Evolutionary conservation across 192 early-diverging fungal genomes (phyloP), one percentile per base, ranked within the genome.

Genomic region (Podila verticillata): DNA sequence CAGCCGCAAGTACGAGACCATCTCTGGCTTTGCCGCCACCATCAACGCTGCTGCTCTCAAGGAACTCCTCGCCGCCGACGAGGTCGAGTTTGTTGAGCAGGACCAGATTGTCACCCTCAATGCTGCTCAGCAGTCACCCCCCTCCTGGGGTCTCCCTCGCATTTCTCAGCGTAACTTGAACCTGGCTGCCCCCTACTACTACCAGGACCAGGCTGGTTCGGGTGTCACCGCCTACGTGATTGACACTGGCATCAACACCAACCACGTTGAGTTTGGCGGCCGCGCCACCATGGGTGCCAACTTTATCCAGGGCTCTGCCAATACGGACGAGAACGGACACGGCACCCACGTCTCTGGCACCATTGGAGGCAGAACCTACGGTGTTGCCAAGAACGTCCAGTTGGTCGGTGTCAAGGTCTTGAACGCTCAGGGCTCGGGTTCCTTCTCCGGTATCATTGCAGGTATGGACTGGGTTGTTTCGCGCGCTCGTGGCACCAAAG

Each of bases 341-440:
- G 83, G 85, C n/a, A n/a, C n/a, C n/a, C n/a, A n/a, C n/a, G n/a
- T n/a, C n/a, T n/a, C n/a, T n/a, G n/a, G n/a, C n/a, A 81, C 74
- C 44, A 65, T 87, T 69, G 88, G 71, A 31, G 72, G 73, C n/a
- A 71, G 63, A 28, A 83, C 77, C 13, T 92, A 81, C 72, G 93
- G 93, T 48, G 92, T 94, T 36, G 90, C 93, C 61, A 94, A 94
- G 72, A 89, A 90, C 57, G 86, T 73, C 12, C 86, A 74, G 59
- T 34, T 94, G 35, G 84, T 94, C 54, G 87, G 86, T 48, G 89
- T 94, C 64, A 93, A 93, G 67, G 70, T 69, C 35, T 36, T 81
- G n/a, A 59, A 74, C 56, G 56, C 22, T 34, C 22, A 67, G 20
- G 83, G 73, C 34, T 92, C 91, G 7, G 48, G 44, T 32, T 73